A percentile compares a stretch with the other conserved stretches of the same genome.
Evolutionary conservation across 176 grass and related monocot genomes (phyloP).

Genomic region (Coix lacrymajobi): DNA sequence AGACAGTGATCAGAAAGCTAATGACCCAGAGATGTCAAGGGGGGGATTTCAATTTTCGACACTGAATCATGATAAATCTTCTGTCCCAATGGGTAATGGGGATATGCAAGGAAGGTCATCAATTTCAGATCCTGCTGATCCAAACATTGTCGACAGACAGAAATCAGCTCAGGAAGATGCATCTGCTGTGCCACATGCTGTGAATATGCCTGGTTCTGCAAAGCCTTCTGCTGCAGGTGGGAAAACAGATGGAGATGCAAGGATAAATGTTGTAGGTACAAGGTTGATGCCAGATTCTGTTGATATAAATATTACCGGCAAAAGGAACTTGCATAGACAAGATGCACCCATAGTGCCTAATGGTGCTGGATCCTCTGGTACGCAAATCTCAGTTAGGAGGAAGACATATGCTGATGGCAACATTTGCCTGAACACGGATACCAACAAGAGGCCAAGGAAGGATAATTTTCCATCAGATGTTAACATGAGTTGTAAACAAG

Average conservation of each 20-base stretch:
- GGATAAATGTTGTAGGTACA: constrained; percentile 15
- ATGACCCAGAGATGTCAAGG: constrained; percentile 27
- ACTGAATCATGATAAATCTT: constrained; percentile 26
- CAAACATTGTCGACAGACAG: constrained; percentile 1
- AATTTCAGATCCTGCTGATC: neutral
- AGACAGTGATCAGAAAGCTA: too few species aligned
- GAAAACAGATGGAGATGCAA: constrained; percentile 7
- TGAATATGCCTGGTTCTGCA: constrained; percentile 13
- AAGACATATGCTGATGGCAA: constrained; percentile 28
- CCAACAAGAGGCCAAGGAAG: constrained; percentile 34
- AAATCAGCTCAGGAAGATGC: constrained; percentile 24
- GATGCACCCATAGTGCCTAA: constrained; percentile 8
- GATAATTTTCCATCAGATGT: constrained; percentile 28
- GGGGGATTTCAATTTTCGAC: constrained; percentile 22
- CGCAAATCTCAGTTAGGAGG: constrained; percentile 35
- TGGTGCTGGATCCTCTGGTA: constrained; percentile 16
- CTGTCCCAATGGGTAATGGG: constrained; percentile 14
- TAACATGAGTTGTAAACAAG: constrained; percentile 5
- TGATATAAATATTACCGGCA: constrained; percentile 6
- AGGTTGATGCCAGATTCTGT: neutral
- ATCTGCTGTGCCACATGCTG: constrained; percentile 12
- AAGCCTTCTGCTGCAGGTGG: constrained; percentile 26
- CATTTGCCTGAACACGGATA: neutral
- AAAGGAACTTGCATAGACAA: constrained; percentile 18
- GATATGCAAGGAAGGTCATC: neutral